Base-by-base conservation (phyloP, 345 rosid species). In the Aethionema arabicum region DNA sequence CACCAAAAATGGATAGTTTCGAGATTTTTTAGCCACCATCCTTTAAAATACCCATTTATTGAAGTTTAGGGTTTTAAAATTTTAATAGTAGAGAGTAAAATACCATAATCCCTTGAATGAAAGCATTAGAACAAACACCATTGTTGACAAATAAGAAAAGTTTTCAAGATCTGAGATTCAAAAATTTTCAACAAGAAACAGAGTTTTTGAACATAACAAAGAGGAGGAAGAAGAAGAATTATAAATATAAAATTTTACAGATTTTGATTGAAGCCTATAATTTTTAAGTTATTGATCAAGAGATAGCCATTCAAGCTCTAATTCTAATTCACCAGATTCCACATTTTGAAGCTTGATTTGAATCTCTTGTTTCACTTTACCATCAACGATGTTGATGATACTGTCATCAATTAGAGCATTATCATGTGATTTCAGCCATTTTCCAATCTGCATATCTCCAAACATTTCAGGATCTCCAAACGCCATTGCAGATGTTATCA, bases 401-500 rank as follows among this genome's bases (percentile, higher is more conserved):
- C 96, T 88, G 63, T 95, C 99, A 2, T 81, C 85, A 27, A 86
- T 15, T n/a, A 95, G 93, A 8, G 97, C 97, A 38, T 90, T 95
- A 73, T 90, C 96, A 0, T 77, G 29, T 3, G 99, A 84, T 72
- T 90, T 83, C 60, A 95, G 55, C 97, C 97, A 95, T 69, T 95
- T 95, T 5, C 97, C 97, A 2, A 93, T 93, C 76, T 95, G 97
- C 96, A 95, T 90, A 51, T 90, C 67, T 54, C 86, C 92, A 58
- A 84, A 90, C 95, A 86, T 86, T 65, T 79, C 89, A 0, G 97
- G 90, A 61, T 90, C 85, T 12, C 99, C 96, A 39, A 66, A 90
- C 8, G 95, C 92, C 97, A 88, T 82, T n/a, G 99, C 97, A 5
- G 99, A 83, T 62, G 88, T 83, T 66, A 88, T 77, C 78, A 95